phyloP scores from a whole-genome alignment of 139 green algal species.

The Volvox reticuliferus region DNA sequence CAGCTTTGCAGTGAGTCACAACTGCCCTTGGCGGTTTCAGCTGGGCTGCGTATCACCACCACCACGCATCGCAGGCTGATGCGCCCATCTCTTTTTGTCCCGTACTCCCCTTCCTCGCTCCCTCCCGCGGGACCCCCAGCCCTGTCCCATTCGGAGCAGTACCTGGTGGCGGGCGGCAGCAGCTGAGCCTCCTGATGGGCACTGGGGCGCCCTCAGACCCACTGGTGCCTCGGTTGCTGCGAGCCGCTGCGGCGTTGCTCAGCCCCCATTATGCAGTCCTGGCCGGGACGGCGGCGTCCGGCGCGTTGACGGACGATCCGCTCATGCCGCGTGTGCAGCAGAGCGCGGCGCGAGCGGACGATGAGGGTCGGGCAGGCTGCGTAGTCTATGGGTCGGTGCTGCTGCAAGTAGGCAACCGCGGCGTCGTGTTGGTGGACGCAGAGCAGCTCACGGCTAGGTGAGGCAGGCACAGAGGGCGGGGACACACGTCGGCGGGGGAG shows the following conservation, averaged over 20 bases:
- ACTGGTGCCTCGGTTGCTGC: conserved; percentile 17
- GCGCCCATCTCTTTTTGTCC: too few species aligned
- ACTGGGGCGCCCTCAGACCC: not conserved
- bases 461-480: not conserved
- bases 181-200: conserved; percentile 31
- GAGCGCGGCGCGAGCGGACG: not conserved
- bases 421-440: conserved; percentile 34
- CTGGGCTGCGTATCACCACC: too few species aligned
- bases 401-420: conserved; percentile 22
- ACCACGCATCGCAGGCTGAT: too few species aligned
- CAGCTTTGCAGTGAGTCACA: too few species aligned
- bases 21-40: too few species aligned
- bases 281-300: too few species aligned
- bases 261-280: too few species aligned
- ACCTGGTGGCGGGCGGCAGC: not conserved
- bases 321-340: too few species aligned
- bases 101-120: too few species aligned
- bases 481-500: not conserved
- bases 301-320: conserved; percentile 21
- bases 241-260: too few species aligned
- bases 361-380: not conserved
- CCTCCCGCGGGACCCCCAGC: too few species aligned
- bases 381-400: conserved; percentile 30
- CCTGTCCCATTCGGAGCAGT: too few species aligned
- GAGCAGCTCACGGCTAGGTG: conserved; percentile 31